Evolutionary conservation across 805 yeast genomes (phyloP).

Genomic region (Ogataea corticis): DNA sequence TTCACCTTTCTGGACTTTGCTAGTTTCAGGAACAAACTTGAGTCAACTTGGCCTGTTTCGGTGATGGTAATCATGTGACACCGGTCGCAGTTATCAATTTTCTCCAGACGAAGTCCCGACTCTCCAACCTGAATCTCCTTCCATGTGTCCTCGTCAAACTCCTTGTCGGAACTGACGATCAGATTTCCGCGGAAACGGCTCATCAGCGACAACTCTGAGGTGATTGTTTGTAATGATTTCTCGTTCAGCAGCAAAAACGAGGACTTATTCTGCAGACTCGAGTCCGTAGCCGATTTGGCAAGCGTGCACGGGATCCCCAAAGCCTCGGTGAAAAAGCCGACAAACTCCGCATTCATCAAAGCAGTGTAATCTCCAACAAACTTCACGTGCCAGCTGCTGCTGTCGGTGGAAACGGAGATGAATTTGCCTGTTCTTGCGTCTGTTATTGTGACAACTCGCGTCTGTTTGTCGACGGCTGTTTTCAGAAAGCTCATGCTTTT

Average conservation of each 20-base stretch:
- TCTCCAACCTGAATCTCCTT: conserved; percentile 16
- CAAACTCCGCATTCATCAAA: conserved; percentile 21
- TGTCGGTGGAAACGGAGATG: conserved; percentile 5
- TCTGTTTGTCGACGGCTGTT: conserved; percentile 28
- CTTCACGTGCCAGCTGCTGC: conserved; percentile 2
- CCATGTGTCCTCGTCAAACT: conserved; percentile 45
- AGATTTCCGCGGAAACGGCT: conserved; percentile 41
- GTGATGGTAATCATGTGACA: conserved; percentile 48
- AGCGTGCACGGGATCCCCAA: conserved; percentile 39
- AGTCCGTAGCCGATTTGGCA: conserved; percentile 22
- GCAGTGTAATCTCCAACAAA: conserved; percentile 9
- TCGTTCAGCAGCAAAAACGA: conserved; percentile 39
- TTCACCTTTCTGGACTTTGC: conserved; percentile 34
- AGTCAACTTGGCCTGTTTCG: conserved; percentile 36
- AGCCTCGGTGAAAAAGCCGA: conserved; percentile 31
- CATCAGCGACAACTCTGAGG: conserved; percentile 12
- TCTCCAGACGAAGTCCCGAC: conserved; percentile 14
- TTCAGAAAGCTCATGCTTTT: conserved; percentile 37
- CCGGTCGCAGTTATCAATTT: conserved; percentile 38
- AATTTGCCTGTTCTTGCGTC: conserved; percentile 8
- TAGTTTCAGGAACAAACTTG: conserved; percentile 35
- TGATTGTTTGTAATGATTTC: conserved; percentile 30
- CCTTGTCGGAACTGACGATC: conserved; percentile 26
- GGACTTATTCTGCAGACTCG: conserved; percentile 36
- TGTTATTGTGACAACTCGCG: conserved; percentile 2